Evolutionary conservation across 2,329 filamentous ascomycete species (phyloP), one percentile per base, ranked within the genome.

Genomic region (Cylindrodendrum hubeiense): DNA sequence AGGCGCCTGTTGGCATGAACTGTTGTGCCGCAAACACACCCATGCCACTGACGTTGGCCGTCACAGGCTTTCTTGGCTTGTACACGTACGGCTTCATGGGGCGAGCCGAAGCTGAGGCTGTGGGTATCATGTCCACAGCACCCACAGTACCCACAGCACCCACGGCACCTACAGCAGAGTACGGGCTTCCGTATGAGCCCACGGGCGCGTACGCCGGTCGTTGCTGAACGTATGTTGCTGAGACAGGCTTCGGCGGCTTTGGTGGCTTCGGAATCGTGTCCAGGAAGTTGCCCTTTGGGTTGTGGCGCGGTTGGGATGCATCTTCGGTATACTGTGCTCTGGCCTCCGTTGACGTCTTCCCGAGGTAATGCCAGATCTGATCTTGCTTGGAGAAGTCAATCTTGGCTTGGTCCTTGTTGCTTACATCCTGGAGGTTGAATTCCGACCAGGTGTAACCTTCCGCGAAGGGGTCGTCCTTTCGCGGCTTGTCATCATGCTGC

Each of bases 271-370:
- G 89, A 56, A 94, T 82, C 2, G 91, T 90, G 49, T 93, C 91
- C 76, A 94, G 79, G 78, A 91, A 95, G 76, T 91, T 92, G 70
- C 89, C 90, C 79, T 87, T 90, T 2, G 85, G 81, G 65, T 93
- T 93, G 78, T 93, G 86, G 49, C 82, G 82, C n/a, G 80, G 85
- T 13, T 79, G 84, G 9, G 75, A 68, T 46, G 87, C 88, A 79
- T 97, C 90, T 74, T 96, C 93, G 5, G 95, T 97, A 80, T 96
- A 99, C 77, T 97, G 94, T 26, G 94, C 91, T 78, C 91, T 94
- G 58, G 94, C 92, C 75, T 98, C 95, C 7, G 95, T 98, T 22
- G 95, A 98, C 21, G 87, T 88, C 77, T 89, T 89, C 33, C 93
- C 93, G 65, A 99, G 86, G 78, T 98, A 98, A 81, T 94, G 88